phyloP scores from a whole-genome alignment of 23 red algal genomes.

The Gracilaria gracilis region DNA sequence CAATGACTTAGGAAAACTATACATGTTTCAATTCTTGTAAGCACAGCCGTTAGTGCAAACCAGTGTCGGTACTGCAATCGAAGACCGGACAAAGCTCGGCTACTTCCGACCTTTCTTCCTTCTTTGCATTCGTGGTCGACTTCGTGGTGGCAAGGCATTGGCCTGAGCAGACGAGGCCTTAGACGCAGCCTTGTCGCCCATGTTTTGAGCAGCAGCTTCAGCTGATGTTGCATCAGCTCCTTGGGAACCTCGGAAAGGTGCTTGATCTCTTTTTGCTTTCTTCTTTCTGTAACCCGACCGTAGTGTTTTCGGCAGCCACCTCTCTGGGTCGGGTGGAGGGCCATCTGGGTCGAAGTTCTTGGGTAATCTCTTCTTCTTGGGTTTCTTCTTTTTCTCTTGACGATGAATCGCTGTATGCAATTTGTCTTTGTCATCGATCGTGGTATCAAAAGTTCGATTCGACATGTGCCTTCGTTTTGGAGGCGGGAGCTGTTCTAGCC shows the following conservation, averaged over 20 bases:
- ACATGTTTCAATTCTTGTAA: no score
- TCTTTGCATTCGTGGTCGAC: slow-evolving; percentile 18
- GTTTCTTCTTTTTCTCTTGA: slow-evolving; percentile 62
- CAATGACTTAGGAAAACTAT: no score
- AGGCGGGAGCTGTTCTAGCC: slow-evolving; percentile 58
- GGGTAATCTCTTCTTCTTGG: slow-evolving; percentile 73
- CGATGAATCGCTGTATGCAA: neutral
- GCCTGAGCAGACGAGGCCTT: slow-evolving; percentile 36
- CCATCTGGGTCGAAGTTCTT: slow-evolving; percentile 80
- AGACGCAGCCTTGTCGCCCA: slow-evolving; percentile 30
- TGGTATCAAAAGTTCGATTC: neutral
- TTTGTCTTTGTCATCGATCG: neutral
- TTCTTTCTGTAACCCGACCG: slow-evolving; percentile 72
- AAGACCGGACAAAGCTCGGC: neutral
- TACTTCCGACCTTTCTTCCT: slow-evolving; percentile 56
- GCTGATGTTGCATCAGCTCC: slow-evolving; percentile 75
- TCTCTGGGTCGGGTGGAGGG: slow-evolving; percentile 77
- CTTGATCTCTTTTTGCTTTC: slow-evolving; percentile 45
- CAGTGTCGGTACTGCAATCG: no score
- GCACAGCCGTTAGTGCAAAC: no score
- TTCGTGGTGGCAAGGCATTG: slow-evolving; percentile 26
- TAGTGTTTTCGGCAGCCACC: slow-evolving; percentile 73
- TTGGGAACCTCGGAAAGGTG: slow-evolving; percentile 63
- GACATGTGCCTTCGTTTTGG: slow-evolving; percentile 62
- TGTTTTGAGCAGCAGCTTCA: slow-evolving; percentile 46